Evolutionary conservation across 2,329 filamentous ascomycete species (phyloP).

Genomic region (Cladosporium sp.): DNA sequence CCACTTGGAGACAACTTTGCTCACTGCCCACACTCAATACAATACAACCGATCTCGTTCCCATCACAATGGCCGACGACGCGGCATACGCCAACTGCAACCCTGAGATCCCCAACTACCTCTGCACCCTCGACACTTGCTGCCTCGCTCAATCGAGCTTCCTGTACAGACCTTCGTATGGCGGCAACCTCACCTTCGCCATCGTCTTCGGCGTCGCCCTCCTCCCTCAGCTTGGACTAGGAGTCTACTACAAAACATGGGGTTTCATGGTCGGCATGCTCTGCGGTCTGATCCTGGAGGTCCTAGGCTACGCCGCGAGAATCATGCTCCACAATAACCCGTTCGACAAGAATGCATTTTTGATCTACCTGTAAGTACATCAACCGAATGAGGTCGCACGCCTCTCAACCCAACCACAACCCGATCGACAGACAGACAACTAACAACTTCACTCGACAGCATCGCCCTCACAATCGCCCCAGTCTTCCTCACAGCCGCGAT

Average conservation of each 20-base stretch:
- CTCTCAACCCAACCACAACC: neutral
- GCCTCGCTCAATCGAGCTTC: slow-evolving; percentile 38
- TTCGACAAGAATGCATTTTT: slow-evolving; percentile 41
- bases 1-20: neutral
- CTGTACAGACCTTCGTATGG: slow-evolving; percentile 50
- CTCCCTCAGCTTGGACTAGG: slow-evolving; percentile 48
- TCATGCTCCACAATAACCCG: slow-evolving; percentile 42
- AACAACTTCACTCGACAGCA: slow-evolving; percentile 28
- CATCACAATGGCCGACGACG: slow-evolving; percentile 10
- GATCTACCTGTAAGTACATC: slow-evolving; percentile 22
- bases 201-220: slow-evolving; percentile 48
- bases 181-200: slow-evolving; percentile 44
- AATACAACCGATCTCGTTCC: neutral
- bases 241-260: slow-evolving; percentile 52
- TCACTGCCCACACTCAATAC: neutral
- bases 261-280: slow-evolving; percentile 49
- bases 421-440: neutral
- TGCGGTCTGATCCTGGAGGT: slow-evolving; percentile 48
- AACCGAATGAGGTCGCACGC: no score
- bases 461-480: slow-evolving; percentile 41
- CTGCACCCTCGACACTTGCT: slow-evolving; percentile 29
- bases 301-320: slow-evolving; percentile 53
- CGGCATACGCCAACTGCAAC: slow-evolving; percentile 21
- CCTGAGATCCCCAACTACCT: slow-evolving; percentile 13
- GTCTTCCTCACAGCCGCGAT: slow-evolving; percentile 44